Evolutionary conservation across 495 filamentous ascomycete genomes (phyloP).

Genomic region (Penicillium verhagenii): DNA sequence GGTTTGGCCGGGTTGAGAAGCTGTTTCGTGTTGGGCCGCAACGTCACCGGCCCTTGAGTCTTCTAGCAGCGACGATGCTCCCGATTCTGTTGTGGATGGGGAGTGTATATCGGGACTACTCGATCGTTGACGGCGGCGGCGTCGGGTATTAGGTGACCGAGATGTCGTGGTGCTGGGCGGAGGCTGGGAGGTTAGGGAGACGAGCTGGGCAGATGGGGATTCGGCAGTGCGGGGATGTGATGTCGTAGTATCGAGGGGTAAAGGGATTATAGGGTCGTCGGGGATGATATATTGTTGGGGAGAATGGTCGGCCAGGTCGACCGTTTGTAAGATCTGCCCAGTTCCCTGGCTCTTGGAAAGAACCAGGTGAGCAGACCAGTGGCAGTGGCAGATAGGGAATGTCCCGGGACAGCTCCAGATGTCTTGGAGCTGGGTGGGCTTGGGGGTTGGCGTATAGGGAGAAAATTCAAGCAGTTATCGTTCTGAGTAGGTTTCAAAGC

Average conservation of each 20-base stretch:
- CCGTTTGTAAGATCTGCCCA: slow-evolving; percentile 46
- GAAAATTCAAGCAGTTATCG: neutral
- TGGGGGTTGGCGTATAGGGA: neutral
- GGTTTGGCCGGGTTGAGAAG: slow-evolving; percentile 25
- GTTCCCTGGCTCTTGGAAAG: slow-evolving; percentile 46
- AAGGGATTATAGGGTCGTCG: slow-evolving; percentile 56
- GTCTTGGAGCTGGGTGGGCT: neutral
- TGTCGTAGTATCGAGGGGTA: slow-evolving; percentile 29
- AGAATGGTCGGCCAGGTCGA: slow-evolving; percentile 66
- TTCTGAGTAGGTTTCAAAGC: neutral
- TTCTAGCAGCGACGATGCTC: slow-evolving; percentile 18
- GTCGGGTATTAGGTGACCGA: slow-evolving; percentile 15
- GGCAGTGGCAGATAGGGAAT: slow-evolving; percentile 18
- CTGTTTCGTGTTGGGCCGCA: slow-evolving; percentile 24
- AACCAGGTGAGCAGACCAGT: slow-evolving; percentile 52
- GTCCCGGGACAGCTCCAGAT: slow-evolving; percentile 3
- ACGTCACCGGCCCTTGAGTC: slow-evolving; percentile 29
- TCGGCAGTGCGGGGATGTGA: slow-evolving; percentile 21
- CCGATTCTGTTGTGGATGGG: slow-evolving; percentile 15
- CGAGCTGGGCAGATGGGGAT: slow-evolving; percentile 10
- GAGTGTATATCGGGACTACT: slow-evolving; percentile 31
- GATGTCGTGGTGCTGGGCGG: slow-evolving; percentile 4
- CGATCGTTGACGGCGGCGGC: slow-evolving; percentile 33
- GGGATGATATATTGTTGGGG: slow-evolving; percentile 53
- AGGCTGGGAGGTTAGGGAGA: slow-evolving; percentile 12